phyloP scores from a whole-genome alignment of 176 grass and related monocot species.

The Typha latifolia region DNA sequence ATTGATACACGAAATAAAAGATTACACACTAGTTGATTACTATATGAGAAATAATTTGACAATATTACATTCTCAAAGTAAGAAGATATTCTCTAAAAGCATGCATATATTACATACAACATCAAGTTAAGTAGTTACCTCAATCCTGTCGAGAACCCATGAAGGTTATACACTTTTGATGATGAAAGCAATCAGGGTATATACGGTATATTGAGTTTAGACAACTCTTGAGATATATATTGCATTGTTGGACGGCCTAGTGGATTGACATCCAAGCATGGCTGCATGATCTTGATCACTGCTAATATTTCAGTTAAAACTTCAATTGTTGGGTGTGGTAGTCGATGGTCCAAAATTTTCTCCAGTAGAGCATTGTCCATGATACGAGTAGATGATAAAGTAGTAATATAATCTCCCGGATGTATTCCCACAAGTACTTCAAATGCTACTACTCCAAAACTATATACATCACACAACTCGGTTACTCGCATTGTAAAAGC shows the following conservation, averaged over 20 bases:
- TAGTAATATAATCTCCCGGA: background rate
- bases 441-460: constrained; percentile 11
- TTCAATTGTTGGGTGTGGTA: background rate
- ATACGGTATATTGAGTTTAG: no score
- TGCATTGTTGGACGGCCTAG: constrained; percentile 8
- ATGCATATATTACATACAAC: no score
- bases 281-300: background rate
- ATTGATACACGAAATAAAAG: no score
- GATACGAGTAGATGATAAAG: background rate
- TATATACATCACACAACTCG: constrained; percentile 19
- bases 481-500: constrained; percentile 2
- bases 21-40: no score
- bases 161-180: no score
- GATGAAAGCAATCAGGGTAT: no score
- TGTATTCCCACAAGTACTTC: constrained; percentile 13
- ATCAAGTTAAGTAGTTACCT: no score
- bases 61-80: no score
- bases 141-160: no score
- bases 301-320: background rate
- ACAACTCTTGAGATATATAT: no score
- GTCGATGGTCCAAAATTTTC: constrained; percentile 8
- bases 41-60: no score
- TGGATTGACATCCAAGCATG: constrained; percentile 6
- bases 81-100: no score
- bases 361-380: background rate